A percentile compares a stretch with the other conserved stretches of the same genome.
These are phyloP conservation scores for Picochlorum sp. DNA, from an alignment of 139 green algal species.

Conservation along the genomic window DNA sequence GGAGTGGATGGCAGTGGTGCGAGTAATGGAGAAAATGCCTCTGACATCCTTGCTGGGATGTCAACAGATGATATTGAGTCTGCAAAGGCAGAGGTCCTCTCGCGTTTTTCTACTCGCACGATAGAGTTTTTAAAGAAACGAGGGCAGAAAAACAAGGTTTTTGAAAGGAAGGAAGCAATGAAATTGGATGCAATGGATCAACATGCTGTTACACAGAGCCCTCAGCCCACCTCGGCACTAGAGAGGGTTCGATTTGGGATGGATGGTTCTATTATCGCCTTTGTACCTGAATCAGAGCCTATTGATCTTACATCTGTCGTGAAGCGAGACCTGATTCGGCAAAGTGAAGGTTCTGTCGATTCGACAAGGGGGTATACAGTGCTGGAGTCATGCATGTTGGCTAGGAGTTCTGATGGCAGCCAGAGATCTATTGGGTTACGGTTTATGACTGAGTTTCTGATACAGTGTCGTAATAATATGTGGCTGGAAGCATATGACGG, in stretches of 20 bases:
- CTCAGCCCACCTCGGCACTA: background rate
- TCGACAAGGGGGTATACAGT: background rate
- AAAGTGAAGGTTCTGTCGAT: background rate
- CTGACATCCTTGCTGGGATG: constrained; percentile 20
- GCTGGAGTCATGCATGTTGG: constrained; percentile 51
- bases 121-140: constrained; percentile 25
- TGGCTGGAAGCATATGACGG: background rate
- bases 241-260: background rate
- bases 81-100: constrained; percentile 21
- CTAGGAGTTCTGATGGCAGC: constrained; percentile 32
- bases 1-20: background rate
- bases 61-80: constrained; percentile 16
- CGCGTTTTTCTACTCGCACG: constrained; percentile 7
- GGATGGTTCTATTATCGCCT: background rate
- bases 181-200: no score
- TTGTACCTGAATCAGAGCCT: no score
- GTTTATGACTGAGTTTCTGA: constrained; percentile 39
- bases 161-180: background rate
- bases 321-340: background rate
- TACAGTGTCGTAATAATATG: background rate
- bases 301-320: background rate
- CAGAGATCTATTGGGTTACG: constrained; percentile 45
- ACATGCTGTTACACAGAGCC: no score
- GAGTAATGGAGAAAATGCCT: constrained; percentile 22
- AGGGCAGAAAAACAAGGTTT: background rate